Evolutionary conservation across 805 yeast species (phyloP).

Genomic region (Cyberlindnera suaveolens): DNA sequence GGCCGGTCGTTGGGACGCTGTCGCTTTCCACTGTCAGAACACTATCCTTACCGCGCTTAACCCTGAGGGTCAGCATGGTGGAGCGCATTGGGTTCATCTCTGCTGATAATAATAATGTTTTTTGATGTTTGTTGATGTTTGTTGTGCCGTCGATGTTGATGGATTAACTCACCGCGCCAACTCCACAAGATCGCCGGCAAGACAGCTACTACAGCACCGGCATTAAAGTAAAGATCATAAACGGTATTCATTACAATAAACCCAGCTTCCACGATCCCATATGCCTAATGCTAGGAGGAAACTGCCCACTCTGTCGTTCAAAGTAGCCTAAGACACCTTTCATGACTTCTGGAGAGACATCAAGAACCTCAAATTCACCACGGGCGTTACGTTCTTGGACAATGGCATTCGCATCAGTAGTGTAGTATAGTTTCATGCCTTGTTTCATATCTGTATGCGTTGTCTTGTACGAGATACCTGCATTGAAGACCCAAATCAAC

Average conservation of each 20-base stretch:
- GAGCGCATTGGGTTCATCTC: conserved; percentile 19
- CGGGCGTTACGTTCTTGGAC: conserved; percentile 24
- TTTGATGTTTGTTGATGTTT: background rate
- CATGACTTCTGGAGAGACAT: conserved; percentile 28
- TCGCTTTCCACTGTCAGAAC: conserved; percentile 21
- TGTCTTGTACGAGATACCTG: conserved; percentile 27
- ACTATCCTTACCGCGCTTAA: conserved; percentile 18
- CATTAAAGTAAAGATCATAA: no score
- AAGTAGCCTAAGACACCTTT: conserved; percentile 26
- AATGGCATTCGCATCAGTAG: conserved; percentile 26
- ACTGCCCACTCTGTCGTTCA: conserved; percentile 18
- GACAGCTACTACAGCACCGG: no score
- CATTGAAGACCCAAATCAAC: conserved; percentile 47
- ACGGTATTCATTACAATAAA: background rate
- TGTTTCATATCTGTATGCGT: conserved; percentile 10
- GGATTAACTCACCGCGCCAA: no score
- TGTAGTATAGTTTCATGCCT: conserved; percentile 42
- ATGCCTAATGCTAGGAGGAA: conserved; percentile 28
- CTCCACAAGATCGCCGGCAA: no score
- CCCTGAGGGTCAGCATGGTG: conserved; percentile 24
- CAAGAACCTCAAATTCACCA: conserved; percentile 36
- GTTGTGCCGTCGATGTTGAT: background rate
- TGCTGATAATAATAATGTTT: background rate
- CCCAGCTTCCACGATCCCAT: conserved; percentile 21
- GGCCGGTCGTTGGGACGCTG: background rate